Conservation (phyloP, 768 basidiomycete genomes). For the Podaxis carcinomalis region DNA sequence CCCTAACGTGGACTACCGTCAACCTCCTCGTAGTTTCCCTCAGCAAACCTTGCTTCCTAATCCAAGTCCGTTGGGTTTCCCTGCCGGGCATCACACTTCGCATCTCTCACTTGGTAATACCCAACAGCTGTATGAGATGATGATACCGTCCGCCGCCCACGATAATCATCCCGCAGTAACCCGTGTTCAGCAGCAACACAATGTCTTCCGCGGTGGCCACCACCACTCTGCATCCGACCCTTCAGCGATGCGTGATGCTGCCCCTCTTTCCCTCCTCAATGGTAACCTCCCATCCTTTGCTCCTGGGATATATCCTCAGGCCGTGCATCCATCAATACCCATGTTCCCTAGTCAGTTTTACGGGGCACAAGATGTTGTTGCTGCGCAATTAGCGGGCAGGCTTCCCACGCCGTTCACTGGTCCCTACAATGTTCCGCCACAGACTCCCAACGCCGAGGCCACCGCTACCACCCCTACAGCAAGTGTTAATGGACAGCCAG, state of each 20-base stretch:
- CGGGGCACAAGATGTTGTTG: slow-evolving; percentile 49
- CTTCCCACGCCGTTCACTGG: slow-evolving; percentile 63
- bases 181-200: slow-evolving; percentile 78
- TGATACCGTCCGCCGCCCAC: slow-evolving; percentile 50
- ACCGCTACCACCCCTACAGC: slow-evolving; percentile 38
- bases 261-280: slow-evolving; percentile 59
- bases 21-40: slow-evolving; percentile 54
- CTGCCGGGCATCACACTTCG: slow-evolving; percentile 50
- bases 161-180: slow-evolving; percentile 64
- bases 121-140: slow-evolving; percentile 80
- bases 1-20: slow-evolving; percentile 52
- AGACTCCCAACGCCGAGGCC: slow-evolving; percentile 25
- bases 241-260: slow-evolving; percentile 67
- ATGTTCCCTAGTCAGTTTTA: slow-evolving; percentile 74
- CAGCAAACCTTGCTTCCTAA: slow-evolving; percentile 50
- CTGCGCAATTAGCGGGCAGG: slow-evolving; percentile 56
- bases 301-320: slow-evolving; percentile 53
- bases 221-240: slow-evolving; percentile 85
- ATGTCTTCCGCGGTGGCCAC: slow-evolving; percentile 67
- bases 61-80: slow-evolving; percentile 50
- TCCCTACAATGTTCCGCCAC: slow-evolving; percentile 36
- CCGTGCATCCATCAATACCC: slow-evolving; percentile 44
- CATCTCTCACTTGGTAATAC: slow-evolving; percentile 70
- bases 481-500: slow-evolving; percentile 42
- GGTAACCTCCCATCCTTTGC: slow-evolving; percentile 53